Evolutionary conservation across 2,329 filamentous ascomycete species (phyloP).

Genomic region (Paracamarosporium sp.): DNA sequence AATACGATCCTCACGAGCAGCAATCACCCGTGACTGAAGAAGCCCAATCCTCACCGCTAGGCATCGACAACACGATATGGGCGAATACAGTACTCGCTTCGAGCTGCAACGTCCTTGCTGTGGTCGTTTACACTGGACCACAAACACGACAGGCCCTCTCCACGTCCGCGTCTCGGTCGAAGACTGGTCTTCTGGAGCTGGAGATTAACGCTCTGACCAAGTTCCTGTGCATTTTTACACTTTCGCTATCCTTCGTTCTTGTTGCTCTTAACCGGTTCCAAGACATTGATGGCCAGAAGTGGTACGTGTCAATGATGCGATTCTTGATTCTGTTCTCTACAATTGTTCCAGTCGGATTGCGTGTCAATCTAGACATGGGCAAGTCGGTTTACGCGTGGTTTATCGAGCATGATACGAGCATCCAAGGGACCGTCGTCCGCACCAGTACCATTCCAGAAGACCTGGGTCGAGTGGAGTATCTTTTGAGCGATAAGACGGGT

Average conservation of each 20-base stretch:
- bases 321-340: constrained; percentile 99
- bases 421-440: constrained; percentile 88
- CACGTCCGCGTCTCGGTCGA: constrained; percentile 88
- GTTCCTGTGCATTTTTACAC: constrained; percentile 87
- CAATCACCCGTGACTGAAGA: constrained; percentile 19
- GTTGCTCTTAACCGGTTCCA: constrained; percentile 87
- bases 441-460: constrained; percentile 99
- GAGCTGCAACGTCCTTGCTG: constrained; percentile 84
- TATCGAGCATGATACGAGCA: constrained; percentile 89
- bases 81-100: constrained; percentile 97
- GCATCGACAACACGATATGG: constrained; percentile 98
- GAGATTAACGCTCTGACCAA: constrained; percentile 98
- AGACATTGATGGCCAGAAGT: constrained; percentile 68
- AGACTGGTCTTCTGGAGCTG: constrained; percentile 89
- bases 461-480: constrained; percentile 91
- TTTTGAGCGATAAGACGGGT: constrained; percentile 97
- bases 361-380: constrained; percentile 95
- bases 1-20: constrained; percentile 54
- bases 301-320: constrained; percentile 98
- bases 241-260: constrained; percentile 84
- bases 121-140: constrained; percentile 91
- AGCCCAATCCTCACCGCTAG: constrained; percentile 72
- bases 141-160: constrained; percentile 94
- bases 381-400: constrained; percentile 97
- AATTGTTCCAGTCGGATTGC: constrained; percentile 94